These are phyloP conservation scores for Penicillium sclerotiorum DNA, from an alignment of 2,329 filamentous ascomycete species.

Conservation along the genomic window DNA sequence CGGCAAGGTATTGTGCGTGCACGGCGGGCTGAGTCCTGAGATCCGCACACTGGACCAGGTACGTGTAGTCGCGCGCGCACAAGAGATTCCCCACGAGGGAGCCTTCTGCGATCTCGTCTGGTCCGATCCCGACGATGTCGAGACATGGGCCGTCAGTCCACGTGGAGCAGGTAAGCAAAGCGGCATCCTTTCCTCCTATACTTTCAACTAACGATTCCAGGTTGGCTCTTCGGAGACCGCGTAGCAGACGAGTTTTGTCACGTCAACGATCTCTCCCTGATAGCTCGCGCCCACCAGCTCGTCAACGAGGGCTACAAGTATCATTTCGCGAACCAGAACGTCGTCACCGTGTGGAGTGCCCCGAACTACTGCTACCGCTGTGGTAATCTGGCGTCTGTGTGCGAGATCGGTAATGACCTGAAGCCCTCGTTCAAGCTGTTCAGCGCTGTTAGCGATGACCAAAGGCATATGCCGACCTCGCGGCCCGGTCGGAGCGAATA, in stretches of 20 bases:
- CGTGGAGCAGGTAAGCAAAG: constrained; percentile 62
- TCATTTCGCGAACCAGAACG: constrained; percentile 91
- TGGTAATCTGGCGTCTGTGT: constrained; percentile 86
- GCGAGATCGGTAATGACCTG: constrained; percentile 83
- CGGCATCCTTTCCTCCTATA: not conserved
- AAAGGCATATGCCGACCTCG: constrained; percentile 48
- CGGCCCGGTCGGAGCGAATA: constrained; percentile 52
- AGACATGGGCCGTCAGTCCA: constrained; percentile 70
- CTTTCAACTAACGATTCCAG: constrained; percentile 14
- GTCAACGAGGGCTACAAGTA: constrained; percentile 85
- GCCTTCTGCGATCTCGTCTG: constrained; percentile 77
- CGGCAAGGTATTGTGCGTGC: constrained; percentile 72
- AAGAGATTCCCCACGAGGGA: constrained; percentile 76
- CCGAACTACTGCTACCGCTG: constrained; percentile 98
- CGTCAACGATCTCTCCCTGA: constrained; percentile 71
- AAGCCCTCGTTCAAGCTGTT: constrained; percentile 78
- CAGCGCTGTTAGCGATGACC: constrained; percentile 50
- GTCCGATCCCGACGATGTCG: constrained; percentile 73
- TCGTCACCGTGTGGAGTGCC: constrained; percentile 78
- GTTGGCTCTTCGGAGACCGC: constrained; percentile 70
- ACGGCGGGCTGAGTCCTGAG: constrained; percentile 71
- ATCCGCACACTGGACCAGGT: constrained; percentile 77
- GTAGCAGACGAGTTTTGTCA: constrained; percentile 77
- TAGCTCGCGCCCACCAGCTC: constrained; percentile 73
- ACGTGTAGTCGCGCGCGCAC: constrained; percentile 70